Evolutionary conservation across 805 yeast species (phyloP), one percentile per base, ranked within the genome.

Genomic region (Candida sanyiensis): DNA sequence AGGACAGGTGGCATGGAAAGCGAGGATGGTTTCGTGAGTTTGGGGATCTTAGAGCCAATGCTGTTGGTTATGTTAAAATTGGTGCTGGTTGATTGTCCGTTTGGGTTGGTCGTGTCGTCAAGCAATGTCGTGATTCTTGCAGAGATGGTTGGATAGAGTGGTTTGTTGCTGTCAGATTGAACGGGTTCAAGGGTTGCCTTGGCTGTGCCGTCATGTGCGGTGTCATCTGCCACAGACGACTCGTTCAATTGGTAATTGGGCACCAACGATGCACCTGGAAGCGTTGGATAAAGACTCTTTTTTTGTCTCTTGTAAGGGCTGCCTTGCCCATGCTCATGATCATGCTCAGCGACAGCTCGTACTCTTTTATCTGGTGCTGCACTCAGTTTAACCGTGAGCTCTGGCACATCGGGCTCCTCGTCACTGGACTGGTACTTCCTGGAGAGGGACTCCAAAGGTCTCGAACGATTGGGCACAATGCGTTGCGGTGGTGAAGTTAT

Each of bases 371-470:
- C 15, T 16, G 35, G 31, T 12, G 40, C 40, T 4, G 24, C 20
- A 16, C 16, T 13, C 19, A 46, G 28, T 12, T 47, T 26, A 2
- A 48, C 49, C 6, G 56, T 49, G 6, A 52, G 34, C 26, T 53
- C 54, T 4, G 57, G 57, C 6, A 50, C 43, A 3, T 25, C 29
- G 4, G 46, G 44, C 13, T 52, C 56, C 27, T 52, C 57, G 28
- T 51, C 57, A 33, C 54, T 49, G 12, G 57, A 51, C 3, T 48
- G 53, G 23, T 38, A 51, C 28, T 33, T 44, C 2, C 52, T 40
- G 5, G 40, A 31, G 19, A 39, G 26, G 6, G 45, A 29, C 4
- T 28, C 19, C 6, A 24, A 13, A 10, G 33, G 24, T 18, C 20
- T 21, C n/a, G 31, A 16, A 9, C 31, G 38, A 21, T 28, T 13